These are phyloP conservation scores for Talaromyces sp. DNA, from an alignment of 2,329 filamentous ascomycete genomes.

Conservation along the genomic window DNA sequence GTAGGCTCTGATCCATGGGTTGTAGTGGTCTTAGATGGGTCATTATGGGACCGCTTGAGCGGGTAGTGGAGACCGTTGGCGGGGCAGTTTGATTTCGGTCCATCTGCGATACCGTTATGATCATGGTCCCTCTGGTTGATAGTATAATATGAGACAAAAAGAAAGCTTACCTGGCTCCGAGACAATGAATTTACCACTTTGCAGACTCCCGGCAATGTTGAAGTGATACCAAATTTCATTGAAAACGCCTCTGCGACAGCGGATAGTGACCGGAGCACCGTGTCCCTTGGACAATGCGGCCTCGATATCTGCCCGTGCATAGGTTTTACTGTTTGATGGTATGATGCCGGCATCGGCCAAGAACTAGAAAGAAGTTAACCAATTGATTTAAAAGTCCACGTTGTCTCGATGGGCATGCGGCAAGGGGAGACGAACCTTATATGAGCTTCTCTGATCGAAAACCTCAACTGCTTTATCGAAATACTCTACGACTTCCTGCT, in stretches of 20 bases:
- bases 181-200: slow-evolving; percentile 39
- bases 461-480: slow-evolving; percentile 67
- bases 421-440: slow-evolving; percentile 55
- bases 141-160: not conserved
- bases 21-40: slow-evolving; percentile 42
- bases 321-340: slow-evolving; percentile 58
- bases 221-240: slow-evolving; percentile 66
- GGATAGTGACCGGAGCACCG: slow-evolving; percentile 60
- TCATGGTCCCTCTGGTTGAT: not conserved
- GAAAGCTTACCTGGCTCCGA: slow-evolving; percentile 37
- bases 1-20: slow-evolving; percentile 35
- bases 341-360: slow-evolving; percentile 64
- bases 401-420: too few species aligned
- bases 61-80: slow-evolving; percentile 64
- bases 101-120: slow-evolving; percentile 41
- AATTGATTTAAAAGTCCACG: not conserved
- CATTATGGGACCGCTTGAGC: slow-evolving; percentile 55
- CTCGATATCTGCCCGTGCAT: slow-evolving; percentile 62
- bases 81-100: slow-evolving; percentile 66
- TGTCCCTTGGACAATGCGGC: slow-evolving; percentile 57
- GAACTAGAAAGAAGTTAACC: slow-evolving; percentile 40
- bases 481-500: slow-evolving; percentile 69
- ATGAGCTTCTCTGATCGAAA: slow-evolving; percentile 68
- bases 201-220: slow-evolving; percentile 56
- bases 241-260: slow-evolving; percentile 55